phyloP scores from a whole-genome alignment of 306 rosid species.

The Fragaria ananassa region DNA sequence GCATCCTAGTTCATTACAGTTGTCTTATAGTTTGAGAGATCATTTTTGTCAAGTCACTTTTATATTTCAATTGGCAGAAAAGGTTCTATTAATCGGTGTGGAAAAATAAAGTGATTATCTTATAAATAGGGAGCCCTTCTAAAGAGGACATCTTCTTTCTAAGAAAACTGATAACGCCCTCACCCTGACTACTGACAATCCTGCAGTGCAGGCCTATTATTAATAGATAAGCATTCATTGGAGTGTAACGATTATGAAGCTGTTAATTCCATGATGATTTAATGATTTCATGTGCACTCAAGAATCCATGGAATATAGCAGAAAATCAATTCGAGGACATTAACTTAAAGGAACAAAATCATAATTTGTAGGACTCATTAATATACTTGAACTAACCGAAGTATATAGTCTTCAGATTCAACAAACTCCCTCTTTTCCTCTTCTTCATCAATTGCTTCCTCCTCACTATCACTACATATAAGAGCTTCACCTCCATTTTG shows the following conservation, averaged over 20 bases:
- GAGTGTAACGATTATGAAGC: not conserved
- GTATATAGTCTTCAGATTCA: constrained; percentile 89
- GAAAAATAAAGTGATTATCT: not conserved
- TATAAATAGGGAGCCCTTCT: not conserved
- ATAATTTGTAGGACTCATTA: constrained; percentile 15
- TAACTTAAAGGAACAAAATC: constrained; percentile 2
- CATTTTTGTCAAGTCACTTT: not conserved
- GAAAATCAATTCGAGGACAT: no score
- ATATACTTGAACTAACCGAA: constrained; percentile 56
- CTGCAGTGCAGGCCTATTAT: not conserved
- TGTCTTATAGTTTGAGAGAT: not conserved
- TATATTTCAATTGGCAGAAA: not conserved
- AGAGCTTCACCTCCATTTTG: constrained; percentile 98
- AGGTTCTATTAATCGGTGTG: not conserved
- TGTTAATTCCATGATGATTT: not conserved
- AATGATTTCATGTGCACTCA: not conserved
- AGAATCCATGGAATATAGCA: no score
- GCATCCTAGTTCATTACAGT: not conserved
- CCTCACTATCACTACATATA: constrained; percentile 98
- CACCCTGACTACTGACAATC: not conserved
- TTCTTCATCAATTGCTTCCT: constrained; percentile 82
- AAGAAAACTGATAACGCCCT: not conserved
- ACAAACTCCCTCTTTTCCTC: constrained; percentile 83
- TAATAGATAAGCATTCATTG: not conserved
- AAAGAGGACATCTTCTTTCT: not conserved